These are phyloP conservation scores for Cydonia oblonga DNA, from an alignment of 331 rosid genomes.

Conservation along the genomic window DNA sequence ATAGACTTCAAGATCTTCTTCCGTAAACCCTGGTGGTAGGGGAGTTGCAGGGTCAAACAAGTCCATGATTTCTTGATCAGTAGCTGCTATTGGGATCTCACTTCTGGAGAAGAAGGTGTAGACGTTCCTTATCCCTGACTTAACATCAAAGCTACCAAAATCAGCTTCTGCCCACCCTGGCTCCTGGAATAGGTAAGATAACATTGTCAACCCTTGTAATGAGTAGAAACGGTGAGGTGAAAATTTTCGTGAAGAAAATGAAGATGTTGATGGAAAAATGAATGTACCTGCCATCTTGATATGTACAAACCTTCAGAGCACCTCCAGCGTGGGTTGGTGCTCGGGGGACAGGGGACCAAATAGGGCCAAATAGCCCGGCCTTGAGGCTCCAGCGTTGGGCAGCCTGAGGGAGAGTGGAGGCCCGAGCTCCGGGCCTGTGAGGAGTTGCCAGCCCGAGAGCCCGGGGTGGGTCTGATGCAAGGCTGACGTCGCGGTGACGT, in stretches of 20 bases:
- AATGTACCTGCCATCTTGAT: constrained; percentile 39
- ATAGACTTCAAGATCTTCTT: constrained; percentile 46
- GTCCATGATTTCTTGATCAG: constrained; percentile 62
- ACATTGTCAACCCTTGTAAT: too few relatives aligned
- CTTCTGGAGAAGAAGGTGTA: constrained; percentile 45
- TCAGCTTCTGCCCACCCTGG: constrained; percentile 59
- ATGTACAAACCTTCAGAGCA: constrained; percentile 38
- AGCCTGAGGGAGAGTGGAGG: too few relatives aligned
- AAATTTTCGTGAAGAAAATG: background rate
- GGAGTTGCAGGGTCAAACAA: constrained; percentile 49
- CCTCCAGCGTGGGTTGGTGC: too few relatives aligned
- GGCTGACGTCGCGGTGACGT: too few relatives aligned
- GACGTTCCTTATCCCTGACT: constrained; percentile 44
- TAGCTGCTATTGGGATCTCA: constrained; percentile 42
- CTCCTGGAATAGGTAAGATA: constrained; percentile 16
- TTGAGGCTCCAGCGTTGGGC: too few relatives aligned
- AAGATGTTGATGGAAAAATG: background rate
- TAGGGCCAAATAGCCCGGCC: too few relatives aligned
- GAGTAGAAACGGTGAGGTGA: too few relatives aligned
- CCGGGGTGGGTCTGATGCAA: too few relatives aligned
- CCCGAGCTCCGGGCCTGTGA: too few relatives aligned
- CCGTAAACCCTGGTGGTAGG: constrained; percentile 56
- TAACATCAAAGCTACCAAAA: constrained; percentile 50
- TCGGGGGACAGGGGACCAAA: too few relatives aligned
- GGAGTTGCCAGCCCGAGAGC: too few relatives aligned